These are phyloP conservation scores for Backusella tuberculispora DNA, from an alignment of 192 early-diverging fungal species.

Conservation along the genomic window DNA sequence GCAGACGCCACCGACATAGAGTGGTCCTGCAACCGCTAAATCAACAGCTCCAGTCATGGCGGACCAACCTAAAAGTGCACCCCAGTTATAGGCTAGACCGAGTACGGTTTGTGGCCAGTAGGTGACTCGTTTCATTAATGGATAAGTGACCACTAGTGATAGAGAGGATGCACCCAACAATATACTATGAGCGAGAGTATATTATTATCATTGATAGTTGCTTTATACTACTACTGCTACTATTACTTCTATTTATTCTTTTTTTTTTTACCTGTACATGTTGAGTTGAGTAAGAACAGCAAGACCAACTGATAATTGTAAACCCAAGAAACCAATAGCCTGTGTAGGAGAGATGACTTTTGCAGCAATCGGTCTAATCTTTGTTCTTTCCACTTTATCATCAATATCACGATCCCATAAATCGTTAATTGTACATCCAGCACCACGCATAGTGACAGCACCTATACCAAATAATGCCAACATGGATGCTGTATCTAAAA, in stretches of 20 bases:
- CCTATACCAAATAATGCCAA: conserved; percentile 84
- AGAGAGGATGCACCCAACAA: conserved; percentile 80
- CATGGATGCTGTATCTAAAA: conserved; percentile 61
- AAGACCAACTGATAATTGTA: conserved; percentile 80
- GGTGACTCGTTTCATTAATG: conserved; percentile 94
- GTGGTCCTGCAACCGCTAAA: conserved; percentile 73
- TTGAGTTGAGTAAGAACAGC: conserved; percentile 90
- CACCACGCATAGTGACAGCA: conserved; percentile 91
- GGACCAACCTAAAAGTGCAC: conserved; percentile 85
- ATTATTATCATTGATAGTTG: not conserved
- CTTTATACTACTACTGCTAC: not conserved
- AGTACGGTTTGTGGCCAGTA: conserved; percentile 94
- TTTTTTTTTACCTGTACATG: conserved; percentile 66
- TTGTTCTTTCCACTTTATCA: conserved; percentile 82
- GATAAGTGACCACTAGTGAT: conserved; percentile 78
- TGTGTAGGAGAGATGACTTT: conserved; percentile 67
- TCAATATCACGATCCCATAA: conserved; percentile 95
- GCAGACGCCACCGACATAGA: conserved; percentile 83
- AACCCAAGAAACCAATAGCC: conserved; percentile 79
- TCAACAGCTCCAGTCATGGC: conserved; percentile 74
- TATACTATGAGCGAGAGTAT: conserved; percentile 56
- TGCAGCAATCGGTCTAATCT: conserved; percentile 79
- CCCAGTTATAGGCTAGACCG: conserved; percentile 94
- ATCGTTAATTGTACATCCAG: conserved; percentile 97
- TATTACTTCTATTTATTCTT: not conserved